Evolutionary conservation across 2,329 filamentous ascomycete genomes (phyloP), one percentile per base, ranked within the genome.

Genomic region (Eutypa lata): DNA sequence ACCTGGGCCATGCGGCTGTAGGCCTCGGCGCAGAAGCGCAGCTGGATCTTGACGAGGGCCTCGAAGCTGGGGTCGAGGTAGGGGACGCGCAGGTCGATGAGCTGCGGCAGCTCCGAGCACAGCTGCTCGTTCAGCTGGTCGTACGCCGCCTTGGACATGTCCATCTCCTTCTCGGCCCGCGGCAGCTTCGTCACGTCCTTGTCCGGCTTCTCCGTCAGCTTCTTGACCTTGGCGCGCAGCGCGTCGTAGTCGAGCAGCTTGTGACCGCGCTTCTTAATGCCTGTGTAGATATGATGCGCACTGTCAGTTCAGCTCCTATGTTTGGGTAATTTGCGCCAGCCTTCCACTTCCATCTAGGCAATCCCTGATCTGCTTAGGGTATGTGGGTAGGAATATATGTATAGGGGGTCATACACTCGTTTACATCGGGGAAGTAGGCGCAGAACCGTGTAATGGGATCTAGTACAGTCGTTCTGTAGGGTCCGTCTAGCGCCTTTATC

Each of bases 1-100:
- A 99, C 95, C 76, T 99, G 95, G 24, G 95, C 94, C 94, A 99
- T 99, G 47, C 94, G 82, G 57, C 87, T 92, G 73, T 99, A 99
- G 2, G 94, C 94, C 75, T 99, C 94, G 7, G 95, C 94, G 67
- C 95, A 99, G 77, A 99, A 99, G 37, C 94, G 83, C 65, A 99
- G 73, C 76, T 99, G 94, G 61, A 99, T 99, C 80, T 99, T 99
- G 71, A 99, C 94, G 49, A 99, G 84, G 0, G 95, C 94, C 74
- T 99, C 94, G 68, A 99, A 99, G 57, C 87, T 93, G 0, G 95
- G 95, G 66, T 99, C 94, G 53, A 99, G 84, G 69, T 99, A 99
- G 0, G 95, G 95, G 14, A 99, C 94, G 52, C 94, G 89, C 56
- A 99, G 81, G 68, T 99, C 94, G 71, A 99, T 97, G 50, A 99